Base-by-base conservation (phyloP, 352 stramenopile species). In the Pythium volutum region DNA sequence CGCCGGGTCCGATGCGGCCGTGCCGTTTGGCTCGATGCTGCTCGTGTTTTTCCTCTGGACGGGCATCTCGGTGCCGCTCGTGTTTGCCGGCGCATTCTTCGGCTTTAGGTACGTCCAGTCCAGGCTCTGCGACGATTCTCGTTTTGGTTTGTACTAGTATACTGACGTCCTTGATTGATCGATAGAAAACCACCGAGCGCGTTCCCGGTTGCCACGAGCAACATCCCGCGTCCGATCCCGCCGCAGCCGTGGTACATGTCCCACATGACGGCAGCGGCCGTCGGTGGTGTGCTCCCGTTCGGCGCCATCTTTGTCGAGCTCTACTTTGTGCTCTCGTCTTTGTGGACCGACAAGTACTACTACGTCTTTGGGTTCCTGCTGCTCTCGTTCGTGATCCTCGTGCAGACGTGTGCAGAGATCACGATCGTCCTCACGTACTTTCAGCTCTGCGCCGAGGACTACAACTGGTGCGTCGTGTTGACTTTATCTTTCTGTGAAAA, bases 351-450 rank as follows among this genome's bases (percentile, higher is more conserved):
- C 85, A 97, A 98, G 74, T 99, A 99, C 75, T 99, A 99, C 87
- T 99, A 99, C 81, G 93, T 99, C 11, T 99, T 99, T 79, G 97
- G 97, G 55, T 99, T 99, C 80, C 83, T 99, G 22, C 77, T 99
- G 60, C 73, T 99, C 34, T 97, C 98, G 45, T 99, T 99, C 69
- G 62, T 99, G 48, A 99, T 99, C 67, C 81, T 99, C 38, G 75
- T 99, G 55, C 88, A 99, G 57, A 99, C 97, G 25, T 99, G 96
- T 72, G 96, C 97, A 9, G 97, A 99, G 74, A 99, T 99, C 75
- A 98, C 97, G 43, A 98, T 99, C 70, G 93, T 99, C 38, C 93
- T 99, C 73, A 98, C 88, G 65, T 99, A 99, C 82, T 99, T 99
- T 76, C 97, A 99, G 87, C 93, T 99, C 14, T 99, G 96, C 71